A percentile compares a stretch with the other conserved stretches of the same genome.
These are phyloP conservation scores for Pilatotrama ljubarskyi DNA, from an alignment of 768 basidiomycete species.

Conservation along the genomic window DNA sequence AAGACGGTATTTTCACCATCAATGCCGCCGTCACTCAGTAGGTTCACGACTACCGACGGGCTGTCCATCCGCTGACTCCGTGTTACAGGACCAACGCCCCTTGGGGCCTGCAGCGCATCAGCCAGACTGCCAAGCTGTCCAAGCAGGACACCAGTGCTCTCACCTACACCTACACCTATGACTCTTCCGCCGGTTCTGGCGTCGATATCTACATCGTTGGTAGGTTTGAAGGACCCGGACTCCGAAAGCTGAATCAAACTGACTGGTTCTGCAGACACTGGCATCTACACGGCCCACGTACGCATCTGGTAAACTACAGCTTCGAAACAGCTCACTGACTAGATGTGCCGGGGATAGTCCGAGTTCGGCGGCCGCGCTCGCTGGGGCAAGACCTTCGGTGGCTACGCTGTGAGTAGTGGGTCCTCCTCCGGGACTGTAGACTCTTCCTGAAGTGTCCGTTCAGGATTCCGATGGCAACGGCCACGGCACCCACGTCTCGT, in stretches of 20 bases:
- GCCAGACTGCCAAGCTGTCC: conserved; percentile 11
- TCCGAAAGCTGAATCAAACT: neutral
- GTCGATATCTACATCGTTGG: conserved; percentile 47
- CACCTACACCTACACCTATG: conserved; percentile 30
- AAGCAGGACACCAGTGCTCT: conserved; percentile 13
- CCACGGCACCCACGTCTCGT: conserved; percentile 42
- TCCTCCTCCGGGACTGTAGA: neutral
- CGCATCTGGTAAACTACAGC: neutral
- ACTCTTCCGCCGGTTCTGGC: conserved; percentile 34
- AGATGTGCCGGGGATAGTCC: conserved; percentile 19
- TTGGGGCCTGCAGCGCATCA: conserved; percentile 27
- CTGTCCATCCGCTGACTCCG: neutral
- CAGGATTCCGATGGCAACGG: conserved; percentile 40
- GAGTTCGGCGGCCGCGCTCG: conserved; percentile 45
- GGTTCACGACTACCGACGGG: neutral
- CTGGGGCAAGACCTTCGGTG: conserved; percentile 42
- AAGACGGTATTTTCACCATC: conserved; percentile 22
- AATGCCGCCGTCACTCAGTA: conserved; percentile 18
- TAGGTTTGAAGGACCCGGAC: conserved; percentile 22
- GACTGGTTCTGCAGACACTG: conserved; percentile 10
- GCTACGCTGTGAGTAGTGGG: conserved; percentile 11
- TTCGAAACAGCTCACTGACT: neutral
- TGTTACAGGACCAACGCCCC: conserved; percentile 23
- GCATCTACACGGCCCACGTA: conserved; percentile 28
- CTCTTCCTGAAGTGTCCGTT: neutral